phyloP scores from a whole-genome alignment of 2,329 filamentous ascomycete genomes.

The Pezicula rhizophila region DNA sequence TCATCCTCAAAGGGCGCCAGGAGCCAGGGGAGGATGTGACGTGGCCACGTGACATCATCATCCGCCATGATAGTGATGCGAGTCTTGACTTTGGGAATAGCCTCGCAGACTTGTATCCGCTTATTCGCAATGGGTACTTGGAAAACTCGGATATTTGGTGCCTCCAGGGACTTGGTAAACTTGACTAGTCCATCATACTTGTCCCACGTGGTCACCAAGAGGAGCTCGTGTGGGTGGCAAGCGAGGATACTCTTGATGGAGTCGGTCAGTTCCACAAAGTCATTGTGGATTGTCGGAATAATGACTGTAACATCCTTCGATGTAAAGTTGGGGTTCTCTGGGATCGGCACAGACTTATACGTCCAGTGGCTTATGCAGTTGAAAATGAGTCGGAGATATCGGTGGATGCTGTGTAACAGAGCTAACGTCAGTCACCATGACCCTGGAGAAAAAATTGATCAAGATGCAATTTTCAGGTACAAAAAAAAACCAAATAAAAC shows the following conservation, averaged over 20 bases:
- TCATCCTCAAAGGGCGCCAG: constrained; percentile 85
- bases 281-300: constrained; percentile 85
- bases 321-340: constrained; percentile 60
- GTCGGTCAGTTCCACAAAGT: constrained; percentile 74
- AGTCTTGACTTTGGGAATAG: constrained; percentile 78
- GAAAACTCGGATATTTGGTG: constrained; percentile 64
- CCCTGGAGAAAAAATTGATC: neutral
- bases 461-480: neutral
- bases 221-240: constrained; percentile 64
- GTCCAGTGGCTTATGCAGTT: constrained; percentile 81
- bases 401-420: constrained; percentile 60
- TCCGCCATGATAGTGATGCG: constrained; percentile 88
- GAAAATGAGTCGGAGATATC: constrained; percentile 79
- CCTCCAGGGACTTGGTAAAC: constrained; percentile 55
- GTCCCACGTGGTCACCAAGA: constrained; percentile 81
- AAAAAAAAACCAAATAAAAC: neutral
- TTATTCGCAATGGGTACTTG: constrained; percentile 87
- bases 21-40: constrained; percentile 82
- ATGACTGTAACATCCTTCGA: constrained; percentile 88
- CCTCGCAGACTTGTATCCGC: constrained; percentile 85
- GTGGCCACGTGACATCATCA: constrained; percentile 91
- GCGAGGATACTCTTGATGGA: constrained; percentile 74
- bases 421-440: neutral
- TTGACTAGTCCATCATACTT: constrained; percentile 64
- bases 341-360: constrained; percentile 79